Percentiles rank a stretch among this genome's conserved stretches.
Conservation (phyloP, 768 basidiomycete species). For the Strobilomyces confusus region DNA sequence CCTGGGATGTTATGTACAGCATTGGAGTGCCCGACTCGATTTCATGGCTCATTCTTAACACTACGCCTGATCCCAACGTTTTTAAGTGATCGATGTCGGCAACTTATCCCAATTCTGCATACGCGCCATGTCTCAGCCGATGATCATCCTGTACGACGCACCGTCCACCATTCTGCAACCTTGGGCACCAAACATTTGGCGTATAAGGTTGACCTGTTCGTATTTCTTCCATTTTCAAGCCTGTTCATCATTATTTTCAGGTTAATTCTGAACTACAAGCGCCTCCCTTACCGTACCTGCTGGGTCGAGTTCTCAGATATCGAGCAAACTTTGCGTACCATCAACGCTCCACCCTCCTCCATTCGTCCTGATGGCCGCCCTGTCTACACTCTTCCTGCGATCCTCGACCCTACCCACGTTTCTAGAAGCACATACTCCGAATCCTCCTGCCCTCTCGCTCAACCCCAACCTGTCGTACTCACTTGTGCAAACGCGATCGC, state of each 20-base stretch:
- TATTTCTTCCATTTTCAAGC: neutral
- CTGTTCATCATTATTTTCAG: conserved; percentile 32
- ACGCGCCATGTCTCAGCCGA: conserved; percentile 40
- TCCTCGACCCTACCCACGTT: conserved; percentile 49
- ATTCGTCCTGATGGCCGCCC: conserved; percentile 53
- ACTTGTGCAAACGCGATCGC: conserved; percentile 61
- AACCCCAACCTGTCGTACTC: conserved; percentile 45
- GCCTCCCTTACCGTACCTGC: conserved; percentile 61
- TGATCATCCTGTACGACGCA: conserved; percentile 65
- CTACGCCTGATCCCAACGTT: neutral
- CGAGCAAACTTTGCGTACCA: conserved; percentile 52
- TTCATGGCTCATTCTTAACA: neutral
- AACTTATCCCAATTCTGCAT: neutral
- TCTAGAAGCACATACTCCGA: neutral
- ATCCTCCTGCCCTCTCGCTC: conserved; percentile 26
- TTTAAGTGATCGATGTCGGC: conserved; percentile 9
- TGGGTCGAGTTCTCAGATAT: conserved; percentile 73
- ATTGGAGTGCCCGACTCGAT: neutral
- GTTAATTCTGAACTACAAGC: conserved; percentile 74
- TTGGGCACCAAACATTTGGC: conserved; percentile 78
- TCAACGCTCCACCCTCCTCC: conserved; percentile 57
- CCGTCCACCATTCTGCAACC: conserved; percentile 56
- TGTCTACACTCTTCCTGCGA: conserved; percentile 65
- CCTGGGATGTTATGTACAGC: conserved; percentile 11
- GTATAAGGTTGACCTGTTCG: conserved; percentile 47